Conservation (phyloP, 1,139 yeast species). For the Sugiyamaella japonica region DNA sequence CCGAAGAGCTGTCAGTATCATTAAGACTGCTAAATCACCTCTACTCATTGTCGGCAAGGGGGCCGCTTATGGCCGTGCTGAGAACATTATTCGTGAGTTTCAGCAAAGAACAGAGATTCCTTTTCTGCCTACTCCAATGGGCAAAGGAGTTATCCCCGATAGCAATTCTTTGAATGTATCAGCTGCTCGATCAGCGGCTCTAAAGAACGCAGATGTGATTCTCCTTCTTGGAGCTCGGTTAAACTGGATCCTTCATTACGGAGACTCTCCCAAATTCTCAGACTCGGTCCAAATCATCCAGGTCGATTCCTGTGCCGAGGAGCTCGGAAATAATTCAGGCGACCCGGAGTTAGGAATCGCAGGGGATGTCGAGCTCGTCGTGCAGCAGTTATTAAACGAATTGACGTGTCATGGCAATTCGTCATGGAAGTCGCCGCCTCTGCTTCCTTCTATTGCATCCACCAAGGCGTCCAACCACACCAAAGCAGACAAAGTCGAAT, state of each 20-base stretch:
- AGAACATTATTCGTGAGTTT: slow-evolving; percentile 43
- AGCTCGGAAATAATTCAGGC: slow-evolving; percentile 50
- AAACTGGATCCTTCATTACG: slow-evolving; percentile 69
- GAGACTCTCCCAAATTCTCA: slow-evolving; percentile 54
- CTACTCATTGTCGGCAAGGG: slow-evolving; percentile 65
- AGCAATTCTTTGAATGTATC: slow-evolving; percentile 49
- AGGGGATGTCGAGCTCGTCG: slow-evolving; percentile 53
- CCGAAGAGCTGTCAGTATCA: slow-evolving; percentile 39
- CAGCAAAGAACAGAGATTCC: slow-evolving; percentile 48
- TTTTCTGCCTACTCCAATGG: slow-evolving; percentile 72
- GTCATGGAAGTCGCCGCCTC: slow-evolving; percentile 38
- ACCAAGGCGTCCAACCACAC: slow-evolving; percentile 44
- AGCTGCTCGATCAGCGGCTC: slow-evolving; percentile 59
- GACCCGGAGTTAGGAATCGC: slow-evolving; percentile 45
- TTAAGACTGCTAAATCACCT: slow-evolving; percentile 47
- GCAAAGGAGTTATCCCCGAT: slow-evolving; percentile 65
- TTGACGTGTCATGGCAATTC: slow-evolving; percentile 20
- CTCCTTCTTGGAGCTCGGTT: slow-evolving; percentile 60
- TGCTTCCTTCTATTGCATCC: slow-evolving; percentile 37
- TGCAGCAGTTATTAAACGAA: slow-evolving; percentile 40
- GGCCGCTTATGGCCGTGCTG: slow-evolving; percentile 50
- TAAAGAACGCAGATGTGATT: slow-evolving; percentile 56
- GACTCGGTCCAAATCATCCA: slow-evolving; percentile 51
- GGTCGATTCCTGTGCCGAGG: slow-evolving; percentile 54
- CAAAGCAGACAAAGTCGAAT: slow-evolving; percentile 40